Evolutionary conservation across 495 filamentous ascomycete species (phyloP), one percentile per base, ranked within the genome.

Genomic region (Hypoxylon intermedium): DNA sequence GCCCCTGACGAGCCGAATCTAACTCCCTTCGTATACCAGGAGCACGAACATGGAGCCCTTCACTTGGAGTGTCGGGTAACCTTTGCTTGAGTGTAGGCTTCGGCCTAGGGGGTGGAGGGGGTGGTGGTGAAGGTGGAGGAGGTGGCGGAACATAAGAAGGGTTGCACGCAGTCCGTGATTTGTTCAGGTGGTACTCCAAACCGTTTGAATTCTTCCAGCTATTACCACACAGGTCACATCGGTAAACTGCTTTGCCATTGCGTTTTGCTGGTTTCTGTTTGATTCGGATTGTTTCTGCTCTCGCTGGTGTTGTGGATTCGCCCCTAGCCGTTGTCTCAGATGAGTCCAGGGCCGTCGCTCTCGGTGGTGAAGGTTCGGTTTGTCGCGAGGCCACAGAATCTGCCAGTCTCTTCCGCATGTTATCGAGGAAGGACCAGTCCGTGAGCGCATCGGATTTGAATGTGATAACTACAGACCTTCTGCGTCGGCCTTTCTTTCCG

Each of bases 201-300:
- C 82, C 82, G 26, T 76, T 69, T 13, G 78, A 71, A 49, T 83
- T 83, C 53, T 82, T 83, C 76, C 77, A 85, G 18, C 63, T 59
- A 5, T 70, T 71, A 9, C 75, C 78, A 45, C 82, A 85, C 13
- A 71, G 77, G 3, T 77, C 70, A 53, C 82, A 85, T 16, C 43
- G 37, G 43, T 52, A 67, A 7, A 33, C 6, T 9, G 15, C 5
- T 54, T 51, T 65, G 9, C 55, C 24, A 33, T 40, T 46, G 23
- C 56, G 53, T 45, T 55, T 50, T 12, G n/a, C 28, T 37, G 16
- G 16, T 15, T 37, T 45, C 2, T 40, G 50, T 21, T 42, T 50
- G 6, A 46, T 15, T 18, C 65, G 28, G 18, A 42, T 40, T 20
- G 60, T 42, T 34, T 55, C 55, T 61, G 31, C 58, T 64, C 15